A percentile compares a stretch with the other conserved stretches of the same genome.
Evolutionary conservation across 2,329 filamentous ascomycete species (phyloP).

Genomic region (Arthrobotrys iridis): DNA sequence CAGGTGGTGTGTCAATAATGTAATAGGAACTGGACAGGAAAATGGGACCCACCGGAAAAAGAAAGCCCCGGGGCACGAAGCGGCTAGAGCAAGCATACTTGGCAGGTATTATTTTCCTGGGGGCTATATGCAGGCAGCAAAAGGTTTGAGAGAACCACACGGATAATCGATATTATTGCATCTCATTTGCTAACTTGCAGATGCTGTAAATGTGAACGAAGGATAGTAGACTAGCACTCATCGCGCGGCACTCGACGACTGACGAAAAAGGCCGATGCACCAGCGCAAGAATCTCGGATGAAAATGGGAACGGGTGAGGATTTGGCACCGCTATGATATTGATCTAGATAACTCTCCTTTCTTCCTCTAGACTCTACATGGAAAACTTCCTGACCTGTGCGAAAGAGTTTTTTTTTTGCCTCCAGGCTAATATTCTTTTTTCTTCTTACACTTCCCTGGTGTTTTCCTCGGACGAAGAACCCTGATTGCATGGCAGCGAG

Average conservation of each 20-base stretch:
- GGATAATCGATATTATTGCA: slow-evolving; percentile 14
- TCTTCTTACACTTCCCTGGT: not conserved
- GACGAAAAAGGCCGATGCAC: not conserved
- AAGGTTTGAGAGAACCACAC: slow-evolving; percentile 25
- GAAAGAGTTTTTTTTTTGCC: not conserved
- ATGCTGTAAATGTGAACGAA: slow-evolving; percentile 15
- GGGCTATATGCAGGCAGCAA: slow-evolving; percentile 46
- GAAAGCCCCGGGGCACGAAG: slow-evolving; percentile 47
- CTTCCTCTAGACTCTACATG: slow-evolving; percentile 2
- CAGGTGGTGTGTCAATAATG: slow-evolving; percentile 50
- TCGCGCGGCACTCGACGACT: slow-evolving; percentile 13
- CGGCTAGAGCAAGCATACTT: slow-evolving; percentile 52
- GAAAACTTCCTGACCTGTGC: not conserved
- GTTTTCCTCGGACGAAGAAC: slow-evolving; percentile 32
- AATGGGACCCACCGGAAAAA: slow-evolving; percentile 51
- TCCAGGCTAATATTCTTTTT: slow-evolving; percentile 3
- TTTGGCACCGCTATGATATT: not conserved
- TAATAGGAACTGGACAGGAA: slow-evolving; percentile 38
- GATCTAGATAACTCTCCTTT: slow-evolving; percentile 23
- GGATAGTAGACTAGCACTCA: not conserved
- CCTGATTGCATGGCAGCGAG: slow-evolving; percentile 38
- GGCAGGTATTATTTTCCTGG: slow-evolving; percentile 50
- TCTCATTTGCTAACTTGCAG: slow-evolving; percentile 9
- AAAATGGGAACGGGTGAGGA: slow-evolving; percentile 13
- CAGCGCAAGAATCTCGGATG: slow-evolving; percentile 31